Percentiles rank a stretch among this genome's conserved stretches.
phyloP scores from a whole-genome alignment of 305 asterid species.

The Rubia peregrina region DNA sequence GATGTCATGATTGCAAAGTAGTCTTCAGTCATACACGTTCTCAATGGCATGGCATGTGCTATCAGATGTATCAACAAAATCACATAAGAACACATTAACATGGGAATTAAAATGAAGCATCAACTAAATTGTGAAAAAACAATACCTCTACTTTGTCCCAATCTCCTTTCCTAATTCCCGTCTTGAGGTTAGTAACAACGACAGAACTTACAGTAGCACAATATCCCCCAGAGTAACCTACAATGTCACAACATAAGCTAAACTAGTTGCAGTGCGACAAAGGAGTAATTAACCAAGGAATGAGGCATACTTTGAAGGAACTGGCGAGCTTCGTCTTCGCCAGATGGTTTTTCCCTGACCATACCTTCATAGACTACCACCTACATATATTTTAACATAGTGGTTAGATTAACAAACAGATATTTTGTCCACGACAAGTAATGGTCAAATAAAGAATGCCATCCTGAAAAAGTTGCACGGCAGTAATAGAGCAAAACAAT shows the following conservation, averaged over 20 bases:
- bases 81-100: background rate
- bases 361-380: constrained; percentile 93
- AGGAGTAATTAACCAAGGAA: background rate
- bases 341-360: constrained; percentile 85
- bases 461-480: background rate
- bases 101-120: background rate
- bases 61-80: background rate
- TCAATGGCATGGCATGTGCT: too few species aligned
- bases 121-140: constrained; percentile 3
- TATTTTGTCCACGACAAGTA: background rate
- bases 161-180: constrained; percentile 67
- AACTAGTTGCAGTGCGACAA: constrained; percentile 16
- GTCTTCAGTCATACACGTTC: too few species aligned
- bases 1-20: background rate
- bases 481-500: background rate
- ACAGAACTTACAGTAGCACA: constrained; percentile 85
- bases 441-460: background rate
- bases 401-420: constrained; percentile 29
- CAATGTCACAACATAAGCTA: constrained; percentile 17
- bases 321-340: constrained; percentile 79
- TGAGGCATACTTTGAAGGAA: constrained; percentile 56
- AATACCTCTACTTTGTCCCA: constrained; percentile 96
- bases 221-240: constrained; percentile 72
- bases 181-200: constrained; percentile 67
- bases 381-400: constrained; percentile 47